Base-by-base conservation (phyloP, 371 early-diverging fungal genomes). In the Apophysomyces variabilis region DNA sequence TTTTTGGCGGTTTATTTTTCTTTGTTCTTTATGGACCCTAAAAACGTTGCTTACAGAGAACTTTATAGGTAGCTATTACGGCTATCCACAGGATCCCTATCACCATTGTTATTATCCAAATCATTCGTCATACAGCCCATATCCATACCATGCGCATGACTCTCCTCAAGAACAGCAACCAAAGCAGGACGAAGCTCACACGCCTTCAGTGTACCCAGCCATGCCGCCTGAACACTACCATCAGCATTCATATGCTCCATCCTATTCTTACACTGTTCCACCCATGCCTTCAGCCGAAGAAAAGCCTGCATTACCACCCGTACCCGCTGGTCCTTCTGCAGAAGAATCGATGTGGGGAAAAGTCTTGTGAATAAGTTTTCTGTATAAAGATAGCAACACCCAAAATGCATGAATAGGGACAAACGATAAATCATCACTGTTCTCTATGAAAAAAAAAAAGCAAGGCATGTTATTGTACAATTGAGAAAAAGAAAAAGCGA, bases 141-240 rank as follows among this genome's bases (percentile, higher is more conserved):
- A 50, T 50, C 54, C 54, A 26, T 50, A 50, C 21, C 54, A 50
- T 26, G 21, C 54, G 54, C 54, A 50, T 50, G 54, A 26, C 54
- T 50, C 54, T 16, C 54, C 54, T 9, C 54, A 50, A 50, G 54
- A n/a, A 50, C 54, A 50, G 21, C 54, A 50, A 50, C 54, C 54
- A 50, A 50, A 50, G 21, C 54, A 50, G 54, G 54, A 50, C 16
- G 54, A 50, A 50, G 21, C 54, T 26, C 32, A 16, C 21, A 50
- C 54, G 21, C 21, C 54, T 5, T 50, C 54, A 35, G 54, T 50
- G 32, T 50, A 50, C 16, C 54, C 4, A 50, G 6, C 54, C 16
- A 50, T 50, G 54, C 54, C 54, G 54, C 54, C 54, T 16, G 54
- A 50, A 21, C 54, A 50, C 16, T 50, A 50, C 21, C 54, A 50